Evolutionary conservation across 352 stramenopile species (phyloP), one percentile per base, ranked within the genome.

Genomic region (Elongisporangium undulatum): DNA sequence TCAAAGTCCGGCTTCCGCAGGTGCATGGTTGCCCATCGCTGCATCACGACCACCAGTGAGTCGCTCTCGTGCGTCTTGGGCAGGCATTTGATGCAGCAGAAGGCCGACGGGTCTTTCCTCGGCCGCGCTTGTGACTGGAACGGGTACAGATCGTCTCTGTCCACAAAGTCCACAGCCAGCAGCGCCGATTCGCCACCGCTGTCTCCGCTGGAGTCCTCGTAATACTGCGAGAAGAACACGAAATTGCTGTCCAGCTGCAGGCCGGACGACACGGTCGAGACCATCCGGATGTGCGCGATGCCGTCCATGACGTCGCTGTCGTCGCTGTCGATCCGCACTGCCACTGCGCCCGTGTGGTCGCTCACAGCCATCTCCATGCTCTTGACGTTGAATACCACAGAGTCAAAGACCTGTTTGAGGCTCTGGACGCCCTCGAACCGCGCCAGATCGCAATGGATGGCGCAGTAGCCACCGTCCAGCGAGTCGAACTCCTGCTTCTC

Each of bases 321-420:
- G 29, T 77, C 69, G 26, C 72, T 67, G 29, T 41, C 29, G 5
- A 41, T 41, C 6, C 69, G 69, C 48, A 77, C 72, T 19, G 69
- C 72, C 61, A 77, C 64, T 23, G 72, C 58, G 15, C 69, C 69
- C 17, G 72, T 21, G 21, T 69, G 72, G 48, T 77, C 69, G n/a
- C 63, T 76, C n/a, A 78, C 68, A 29, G 53, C 74, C 52, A 78
- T 78, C 58, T 80, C 69, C 39, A 71, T 58, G 51, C 75, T 77
- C 21, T 62, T 68, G 53, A 77, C 57, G 41, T 69, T 74, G 50
- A 67, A 59, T 15, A 68, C 54, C 39, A 78, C 50, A 49, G 67
- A 64, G 51, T 77, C 72, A 22, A 74, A 80, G 39, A 80, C 72
- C n/a, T 71, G 63, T 34, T 66, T 61, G 13, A 74, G 69, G 26